Evolutionary conservation across 2,329 filamentous ascomycete genomes (phyloP).

Genomic region (Fusarium denticulatum): DNA sequence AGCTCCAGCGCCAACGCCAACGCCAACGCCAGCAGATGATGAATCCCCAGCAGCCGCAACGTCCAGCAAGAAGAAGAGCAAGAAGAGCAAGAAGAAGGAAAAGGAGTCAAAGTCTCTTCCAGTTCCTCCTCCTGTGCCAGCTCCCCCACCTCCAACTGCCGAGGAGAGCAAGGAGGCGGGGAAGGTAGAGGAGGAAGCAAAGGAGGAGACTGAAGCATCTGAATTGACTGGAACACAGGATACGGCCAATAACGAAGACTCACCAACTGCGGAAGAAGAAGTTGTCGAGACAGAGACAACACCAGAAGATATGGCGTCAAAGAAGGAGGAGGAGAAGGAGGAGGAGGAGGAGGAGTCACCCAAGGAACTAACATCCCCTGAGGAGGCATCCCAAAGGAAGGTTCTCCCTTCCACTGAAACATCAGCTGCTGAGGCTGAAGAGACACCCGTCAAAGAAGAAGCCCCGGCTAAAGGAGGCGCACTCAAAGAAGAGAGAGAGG

Average conservation of each 20-base stretch:
- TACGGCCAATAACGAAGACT: conserved; percentile 12
- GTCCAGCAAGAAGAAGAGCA: conserved; percentile 31
- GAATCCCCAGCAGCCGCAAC: conserved; percentile 8
- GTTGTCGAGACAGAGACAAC: conserved; percentile 9
- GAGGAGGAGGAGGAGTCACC: conserved; percentile 5
- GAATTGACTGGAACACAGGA: conserved; percentile 24
- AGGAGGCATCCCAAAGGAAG: conserved; percentile 2
- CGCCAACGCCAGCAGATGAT: conserved; percentile 13
- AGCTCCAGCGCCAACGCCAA: neutral
- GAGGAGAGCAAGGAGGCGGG: conserved; percentile 29
- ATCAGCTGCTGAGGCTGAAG: conserved; percentile 3
- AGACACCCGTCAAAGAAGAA: conserved; percentile 4
- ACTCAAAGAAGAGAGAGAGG: conserved; percentile 3
- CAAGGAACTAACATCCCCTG: conserved; percentile 17
- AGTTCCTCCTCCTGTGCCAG: conserved; percentile 1
- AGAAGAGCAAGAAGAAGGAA: conserved; percentile 41
- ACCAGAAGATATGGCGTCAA: neutral
- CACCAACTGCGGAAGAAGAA: conserved; percentile 4
- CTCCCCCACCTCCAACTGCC: conserved; percentile 1
- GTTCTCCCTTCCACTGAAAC: conserved; percentile 6
- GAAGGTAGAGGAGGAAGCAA: conserved; percentile 27
- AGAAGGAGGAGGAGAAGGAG: conserved; percentile 21
- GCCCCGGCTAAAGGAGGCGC: neutral
- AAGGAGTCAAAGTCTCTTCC: conserved; percentile 12
- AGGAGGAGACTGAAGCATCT: conserved; percentile 25